Evolutionary conservation across 2,329 filamentous ascomycete species (phyloP).

Genomic region (Arachnopeziza araneosa): DNA sequence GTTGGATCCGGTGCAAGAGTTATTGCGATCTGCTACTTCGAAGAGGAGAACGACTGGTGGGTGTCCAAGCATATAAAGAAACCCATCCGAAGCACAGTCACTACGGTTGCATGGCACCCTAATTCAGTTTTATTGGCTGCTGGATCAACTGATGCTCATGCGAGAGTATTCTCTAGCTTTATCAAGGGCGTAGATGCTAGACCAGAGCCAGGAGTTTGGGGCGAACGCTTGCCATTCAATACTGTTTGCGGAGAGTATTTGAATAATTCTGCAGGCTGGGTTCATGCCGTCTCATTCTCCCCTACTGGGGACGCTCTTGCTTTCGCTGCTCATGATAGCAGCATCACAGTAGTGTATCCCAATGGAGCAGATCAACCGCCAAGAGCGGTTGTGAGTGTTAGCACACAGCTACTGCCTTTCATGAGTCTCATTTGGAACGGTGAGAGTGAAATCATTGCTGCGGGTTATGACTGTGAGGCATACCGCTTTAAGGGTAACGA

Average conservation of each 20-base stretch:
- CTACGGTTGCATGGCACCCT: constrained; percentile 91
- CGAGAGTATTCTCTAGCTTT: constrained; percentile 89
- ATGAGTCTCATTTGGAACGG: constrained; percentile 88
- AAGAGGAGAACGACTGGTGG: constrained; percentile 99
- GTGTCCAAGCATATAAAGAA: constrained; percentile 99
- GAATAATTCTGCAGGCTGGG: constrained; percentile 95
- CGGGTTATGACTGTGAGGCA: constrained; percentile 84
- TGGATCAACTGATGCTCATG: constrained; percentile 95
- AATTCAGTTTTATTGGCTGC: constrained; percentile 94
- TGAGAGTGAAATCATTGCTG: constrained; percentile 90
- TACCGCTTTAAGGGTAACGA: constrained; percentile 80
- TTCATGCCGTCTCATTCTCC: constrained; percentile 89
- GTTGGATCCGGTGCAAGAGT: constrained; percentile 93
- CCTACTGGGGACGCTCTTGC: constrained; percentile 89
- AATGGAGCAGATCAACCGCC: constrained; percentile 86
- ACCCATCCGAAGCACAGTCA: constrained; percentile 95
- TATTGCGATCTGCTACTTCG: constrained; percentile 97
- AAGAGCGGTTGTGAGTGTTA: constrained; percentile 81
- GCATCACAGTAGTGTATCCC: constrained; percentile 93
- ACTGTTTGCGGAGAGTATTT: constrained; percentile 95
- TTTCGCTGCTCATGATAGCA: constrained; percentile 93
- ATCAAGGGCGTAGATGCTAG: constrained; percentile 90
- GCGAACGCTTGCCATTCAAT: constrained; percentile 93
- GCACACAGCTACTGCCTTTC: constrained; percentile 86
- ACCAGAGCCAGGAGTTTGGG: constrained; percentile 85